Percentiles rank a stretch among this genome's conserved stretches.
phyloP scores from a whole-genome alignment of 1,284 basidiomycete genomes.

The Fomitopsis pinicola region DNA sequence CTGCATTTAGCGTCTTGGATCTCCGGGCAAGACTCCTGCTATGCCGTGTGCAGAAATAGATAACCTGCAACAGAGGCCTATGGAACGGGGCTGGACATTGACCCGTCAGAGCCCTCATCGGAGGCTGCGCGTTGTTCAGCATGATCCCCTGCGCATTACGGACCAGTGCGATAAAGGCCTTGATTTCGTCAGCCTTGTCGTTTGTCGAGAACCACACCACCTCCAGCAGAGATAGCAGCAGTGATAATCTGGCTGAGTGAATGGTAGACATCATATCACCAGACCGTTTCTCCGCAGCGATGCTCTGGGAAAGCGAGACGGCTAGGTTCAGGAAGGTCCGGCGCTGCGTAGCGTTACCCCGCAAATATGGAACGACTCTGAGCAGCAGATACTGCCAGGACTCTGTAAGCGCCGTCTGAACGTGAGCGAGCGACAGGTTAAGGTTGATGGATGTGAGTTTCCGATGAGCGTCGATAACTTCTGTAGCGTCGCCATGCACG shows the following conservation, averaged over 20 bases:
- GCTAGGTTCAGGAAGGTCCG: conserved; percentile 57
- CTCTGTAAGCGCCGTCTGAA: conserved; percentile 70
- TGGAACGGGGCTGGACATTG: conserved; percentile 71
- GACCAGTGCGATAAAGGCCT: conserved; percentile 60
- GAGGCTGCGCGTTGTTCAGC: conserved; percentile 71
- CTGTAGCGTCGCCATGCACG: conserved; percentile 34
- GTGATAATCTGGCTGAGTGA: conserved; percentile 70
- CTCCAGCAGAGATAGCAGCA: conserved; percentile 76
- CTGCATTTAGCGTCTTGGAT: conserved; percentile 50
- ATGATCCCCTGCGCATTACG: conserved; percentile 64
- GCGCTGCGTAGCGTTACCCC: conserved; percentile 51
- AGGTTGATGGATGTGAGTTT: conserved; percentile 69
- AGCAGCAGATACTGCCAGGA: conserved; percentile 78
- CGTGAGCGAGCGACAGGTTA: conserved; percentile 81
- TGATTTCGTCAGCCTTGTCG: conserved; percentile 51
- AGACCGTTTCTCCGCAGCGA: conserved; percentile 66
- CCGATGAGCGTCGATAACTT: conserved; percentile 45
- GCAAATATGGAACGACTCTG: conserved; percentile 59
- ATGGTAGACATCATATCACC: conserved; percentile 86
- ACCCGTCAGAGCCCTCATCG: conserved; percentile 72
- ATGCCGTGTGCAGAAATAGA: conserved; percentile 74
- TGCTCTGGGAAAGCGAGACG: conserved; percentile 58
- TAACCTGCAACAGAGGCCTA: conserved; percentile 71
- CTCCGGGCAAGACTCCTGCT: conserved; percentile 46
- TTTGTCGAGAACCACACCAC: conserved; percentile 70